Evolutionary conservation across 805 yeast genomes (phyloP), one percentile per base, ranked within the genome.

Genomic region (Yarrowia sp.): DNA sequence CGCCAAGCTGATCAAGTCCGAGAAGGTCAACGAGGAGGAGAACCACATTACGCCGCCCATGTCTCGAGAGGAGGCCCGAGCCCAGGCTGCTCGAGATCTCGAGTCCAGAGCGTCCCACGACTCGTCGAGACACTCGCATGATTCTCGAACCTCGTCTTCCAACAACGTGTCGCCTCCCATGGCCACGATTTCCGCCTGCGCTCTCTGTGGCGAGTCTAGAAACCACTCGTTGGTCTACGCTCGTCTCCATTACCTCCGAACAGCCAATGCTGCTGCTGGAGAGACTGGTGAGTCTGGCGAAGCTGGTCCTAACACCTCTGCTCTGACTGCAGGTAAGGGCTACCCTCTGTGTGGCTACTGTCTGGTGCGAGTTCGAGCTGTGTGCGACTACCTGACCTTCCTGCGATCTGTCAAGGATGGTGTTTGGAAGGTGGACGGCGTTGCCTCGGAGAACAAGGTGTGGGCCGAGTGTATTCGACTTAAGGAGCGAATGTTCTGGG

Each of bases 301-400:
- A 22, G 59, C 45, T 19, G 59, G 59, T 9, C 59, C 59, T 8
- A 16, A 14, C 35, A 53, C 59, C 10, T 53, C 59, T 53, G 59
- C 59, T 40, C 36, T 53, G 45, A 70, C 70, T 12, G 36, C 65
- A 26, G 61, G 81, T 79, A 59, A 68, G 32, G 75, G 75, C 19
- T 89, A 89, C 74, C 90, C 96, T 15, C 81, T 93, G 42, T 94
- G 98, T 76, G 88, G 89, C 70, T 88, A 87, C 73, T 94, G 98
- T 78, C 82, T 95, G 56, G 82, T 87, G 67, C 88, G 91, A 74
- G 82, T 92, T 64, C 85, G 98, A 74, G 87, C 90, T 69, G 85
- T 89, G 1, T 91, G 97, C 77, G 97, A 93, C 70, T 84, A 91
- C 70, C 86, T 91, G 75, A 90, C 92, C 49, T 89, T 89, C 73